These are phyloP conservation scores for Fraxinus quadrangulata DNA, from an alignment of 257 asterid genomes.

Conservation along the genomic window DNA sequence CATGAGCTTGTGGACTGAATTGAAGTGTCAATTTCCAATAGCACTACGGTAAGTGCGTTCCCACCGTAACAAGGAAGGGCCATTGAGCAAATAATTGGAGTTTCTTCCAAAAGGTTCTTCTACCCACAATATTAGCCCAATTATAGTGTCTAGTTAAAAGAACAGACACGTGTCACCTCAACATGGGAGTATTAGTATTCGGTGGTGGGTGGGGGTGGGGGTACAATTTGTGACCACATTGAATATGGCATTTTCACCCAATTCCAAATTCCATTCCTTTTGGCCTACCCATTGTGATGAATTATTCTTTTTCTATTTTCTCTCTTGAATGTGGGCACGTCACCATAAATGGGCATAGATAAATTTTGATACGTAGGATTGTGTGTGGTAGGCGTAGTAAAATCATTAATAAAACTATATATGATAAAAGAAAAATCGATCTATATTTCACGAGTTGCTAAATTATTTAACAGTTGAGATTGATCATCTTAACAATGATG, in stretches of 20 bases:
- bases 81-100: slow-evolving; percentile 12
- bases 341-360: neutral
- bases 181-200: neutral
- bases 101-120: slow-evolving; percentile 6
- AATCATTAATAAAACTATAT: too few species aligned
- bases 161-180: slow-evolving; percentile 19
- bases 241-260: neutral
- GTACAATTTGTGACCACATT: neutral
- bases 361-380: neutral
- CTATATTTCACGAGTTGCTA: too few species aligned
- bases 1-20: neutral
- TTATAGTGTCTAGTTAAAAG: neutral
- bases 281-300: neutral
- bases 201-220: neutral
- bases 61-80: slow-evolving; percentile 14
- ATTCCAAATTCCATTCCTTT: neutral
- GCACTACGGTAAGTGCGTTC: slow-evolving; percentile 23
- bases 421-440: too few species aligned
- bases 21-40: slow-evolving; percentile 20
- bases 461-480: too few species aligned
- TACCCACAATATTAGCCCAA: slow-evolving; percentile 19
- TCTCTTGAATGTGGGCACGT: neutral
- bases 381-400: neutral
- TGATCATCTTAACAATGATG: too few species aligned
- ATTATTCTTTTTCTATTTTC: neutral